Base-by-base conservation (phyloP, 768 basidiomycete species). In the Tremella fuciformis region DNA sequence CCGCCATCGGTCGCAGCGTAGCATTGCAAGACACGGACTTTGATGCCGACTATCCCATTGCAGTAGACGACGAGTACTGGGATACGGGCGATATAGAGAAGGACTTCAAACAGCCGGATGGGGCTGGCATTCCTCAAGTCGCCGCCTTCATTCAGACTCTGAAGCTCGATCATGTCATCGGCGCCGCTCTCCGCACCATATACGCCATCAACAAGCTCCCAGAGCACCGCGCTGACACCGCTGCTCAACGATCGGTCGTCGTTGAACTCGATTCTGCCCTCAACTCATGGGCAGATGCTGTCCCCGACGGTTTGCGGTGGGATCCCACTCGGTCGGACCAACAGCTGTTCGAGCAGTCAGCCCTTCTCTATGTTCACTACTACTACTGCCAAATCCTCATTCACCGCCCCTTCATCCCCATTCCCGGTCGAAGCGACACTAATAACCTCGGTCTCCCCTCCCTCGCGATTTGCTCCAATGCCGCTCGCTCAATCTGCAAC, bases 41-140 rank as follows among this genome's bases (percentile, higher is more conserved):
- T 66, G 88, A 91, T 63, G 79, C 86, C 6, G 88, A 88, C 53
- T 78, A 81, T 13, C 85, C 86, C 0, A 76, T 85, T 6, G 88
- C 90, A 73, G 86, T 91, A 13, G 88, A 93, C 63, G 86, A 88
- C 63, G 85, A 86, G 70, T 89, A 84, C 70, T 92, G 88, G 89
- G 81, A 84, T 16, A 77, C 77, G 78, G 25, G 84, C 60, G 69
- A 79, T 62, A 83, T 83, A 0, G 78, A 80, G 1, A 79, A 81
- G 40, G 81, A 81, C 16, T 88, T 87, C 74, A 78, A 82, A 53
- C 88, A 89, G 69, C 88, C 88, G 1, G 66, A 77, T 7, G 80
- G 78, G 8, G 66, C 62, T 21, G 65, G 67, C 18, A 39, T 67
- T 16, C 66, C 71, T 7, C 72, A 71, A 1, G 78, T 87, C 3